A percentile compares a stretch with the other conserved stretches of the same genome.
phyloP scores from a whole-genome alignment of 495 filamentous ascomycete genomes.

The Daldinia vernicosa region DNA sequence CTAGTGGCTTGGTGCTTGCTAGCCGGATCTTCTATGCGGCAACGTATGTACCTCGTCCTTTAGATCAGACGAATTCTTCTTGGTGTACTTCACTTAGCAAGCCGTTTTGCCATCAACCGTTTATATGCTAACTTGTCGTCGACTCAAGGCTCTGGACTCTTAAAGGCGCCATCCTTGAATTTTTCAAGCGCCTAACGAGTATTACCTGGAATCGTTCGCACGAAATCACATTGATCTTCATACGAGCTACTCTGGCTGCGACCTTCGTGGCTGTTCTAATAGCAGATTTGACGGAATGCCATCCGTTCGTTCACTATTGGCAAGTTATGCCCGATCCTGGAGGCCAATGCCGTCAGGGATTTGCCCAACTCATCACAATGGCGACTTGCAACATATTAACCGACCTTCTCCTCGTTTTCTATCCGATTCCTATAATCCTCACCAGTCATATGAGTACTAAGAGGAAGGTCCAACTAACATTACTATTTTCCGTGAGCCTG shows the following conservation, averaged over 20 bases:
- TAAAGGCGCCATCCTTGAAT: conserved; percentile 90
- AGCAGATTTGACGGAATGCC: conserved; percentile 84
- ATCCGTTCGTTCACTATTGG: conserved; percentile 87
- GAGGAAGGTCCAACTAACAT: conserved; percentile 70
- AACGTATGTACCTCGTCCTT: conserved; percentile 61
- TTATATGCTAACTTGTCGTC: conserved; percentile 31
- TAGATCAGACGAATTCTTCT: neutral
- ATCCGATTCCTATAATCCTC: conserved; percentile 87
- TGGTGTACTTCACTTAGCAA: neutral
- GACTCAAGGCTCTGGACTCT: conserved; percentile 81
- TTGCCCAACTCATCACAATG: conserved; percentile 87
- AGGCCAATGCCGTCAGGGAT: conserved; percentile 81
- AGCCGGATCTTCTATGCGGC: conserved; percentile 73
- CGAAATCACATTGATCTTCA: conserved; percentile 68
- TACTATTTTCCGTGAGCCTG: conserved; percentile 84
- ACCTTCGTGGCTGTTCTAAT: conserved; percentile 85
- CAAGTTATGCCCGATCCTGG: conserved; percentile 91
- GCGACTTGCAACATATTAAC: conserved; percentile 85
- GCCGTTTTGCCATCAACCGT: neutral
- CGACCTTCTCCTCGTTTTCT: conserved; percentile 84
- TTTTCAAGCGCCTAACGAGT: conserved; percentile 79
- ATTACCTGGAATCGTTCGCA: conserved; percentile 76
- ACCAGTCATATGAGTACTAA: conserved; percentile 72
- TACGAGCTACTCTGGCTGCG: conserved; percentile 75
- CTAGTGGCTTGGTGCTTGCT: conserved; percentile 71